Conservation (phyloP, 2,329 filamentous ascomycete species). For the Penicillium sp. region DNA sequence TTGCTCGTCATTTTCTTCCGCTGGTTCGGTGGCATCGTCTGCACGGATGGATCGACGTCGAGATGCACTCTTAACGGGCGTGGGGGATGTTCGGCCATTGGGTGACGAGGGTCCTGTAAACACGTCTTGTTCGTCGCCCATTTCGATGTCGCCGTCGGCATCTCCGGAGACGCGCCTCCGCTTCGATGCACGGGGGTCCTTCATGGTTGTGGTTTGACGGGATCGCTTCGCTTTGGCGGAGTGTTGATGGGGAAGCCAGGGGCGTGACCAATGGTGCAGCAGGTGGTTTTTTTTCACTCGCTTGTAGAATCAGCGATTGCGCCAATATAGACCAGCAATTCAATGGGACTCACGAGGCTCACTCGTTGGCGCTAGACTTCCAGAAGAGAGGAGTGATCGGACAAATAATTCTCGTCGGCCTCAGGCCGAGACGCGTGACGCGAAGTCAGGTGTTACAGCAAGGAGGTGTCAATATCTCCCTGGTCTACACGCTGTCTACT, state of each 20-base stretch:
- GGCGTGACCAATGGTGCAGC: not conserved
- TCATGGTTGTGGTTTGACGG: slow-evolving; percentile 27
- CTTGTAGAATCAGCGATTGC: not conserved
- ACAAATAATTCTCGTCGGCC: slow-evolving; percentile 27
- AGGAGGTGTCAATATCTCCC: not conserved
- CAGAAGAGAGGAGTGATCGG: not conserved
- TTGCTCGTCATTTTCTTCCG: slow-evolving; percentile 7
- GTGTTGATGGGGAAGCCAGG: not conserved
- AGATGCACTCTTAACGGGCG: slow-evolving; percentile 21
- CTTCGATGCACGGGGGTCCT: slow-evolving; percentile 37
- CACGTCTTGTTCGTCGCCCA: slow-evolving; percentile 22
- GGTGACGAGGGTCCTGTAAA: slow-evolving; percentile 18
- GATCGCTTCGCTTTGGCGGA: not conserved
- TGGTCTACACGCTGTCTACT: no score
- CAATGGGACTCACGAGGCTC: no score
- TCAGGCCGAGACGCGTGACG: slow-evolving; percentile 34
- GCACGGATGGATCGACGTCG: slow-evolving; percentile 27
- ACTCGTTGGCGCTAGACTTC: no score
- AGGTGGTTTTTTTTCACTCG: not conserved
- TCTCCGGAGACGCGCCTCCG: slow-evolving; percentile 40
- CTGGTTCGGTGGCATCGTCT: slow-evolving; percentile 8
- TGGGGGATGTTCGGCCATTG: slow-evolving; percentile 16
- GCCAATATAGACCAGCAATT: not conserved
- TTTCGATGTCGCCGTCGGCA: slow-evolving; percentile 34
- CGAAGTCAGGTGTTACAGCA: slow-evolving; percentile 20